phyloP scores from a whole-genome alignment of 2,329 filamentous ascomycete species.

The Fusarium sp. region DNA sequence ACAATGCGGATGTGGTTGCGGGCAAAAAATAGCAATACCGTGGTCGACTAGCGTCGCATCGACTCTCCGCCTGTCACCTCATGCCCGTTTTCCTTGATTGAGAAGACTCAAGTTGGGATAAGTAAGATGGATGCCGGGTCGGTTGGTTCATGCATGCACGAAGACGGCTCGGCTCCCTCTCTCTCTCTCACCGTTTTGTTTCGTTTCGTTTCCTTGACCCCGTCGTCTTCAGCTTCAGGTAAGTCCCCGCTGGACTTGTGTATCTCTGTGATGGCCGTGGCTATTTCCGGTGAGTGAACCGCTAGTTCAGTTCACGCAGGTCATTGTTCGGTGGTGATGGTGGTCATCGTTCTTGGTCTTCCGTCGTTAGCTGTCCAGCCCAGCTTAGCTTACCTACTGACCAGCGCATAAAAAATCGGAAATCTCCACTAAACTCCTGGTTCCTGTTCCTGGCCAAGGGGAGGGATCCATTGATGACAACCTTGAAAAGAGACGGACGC shows the following conservation, averaged over 20 bases:
- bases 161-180: conserved; percentile 1
- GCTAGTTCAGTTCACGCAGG: conserved; percentile 7
- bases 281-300: conserved; percentile 20
- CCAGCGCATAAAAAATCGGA: not conserved
- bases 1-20: not conserved
- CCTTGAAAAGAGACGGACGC: conserved; percentile 4
- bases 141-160: conserved; percentile 1
- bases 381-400: not conserved
- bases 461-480: not conserved
- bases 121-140: not conserved
- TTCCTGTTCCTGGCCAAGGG: not conserved
- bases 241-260: not conserved
- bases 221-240: conserved; percentile 36
- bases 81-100: conserved; percentile 10
- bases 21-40: conserved; percentile 26
- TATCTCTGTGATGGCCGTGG: not conserved
- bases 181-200: conserved; percentile 31
- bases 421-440: conserved; percentile 16
- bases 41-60: conserved; percentile 13
- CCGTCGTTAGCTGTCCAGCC: not conserved
- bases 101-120: not conserved
- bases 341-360: not conserved
- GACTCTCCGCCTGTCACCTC: conserved; percentile 9
- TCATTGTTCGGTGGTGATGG: not conserved
- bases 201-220: conserved; percentile 16